Evolutionary conservation across 2,329 filamentous ascomycete species (phyloP).

Genomic region (Graphium sp.): DNA sequence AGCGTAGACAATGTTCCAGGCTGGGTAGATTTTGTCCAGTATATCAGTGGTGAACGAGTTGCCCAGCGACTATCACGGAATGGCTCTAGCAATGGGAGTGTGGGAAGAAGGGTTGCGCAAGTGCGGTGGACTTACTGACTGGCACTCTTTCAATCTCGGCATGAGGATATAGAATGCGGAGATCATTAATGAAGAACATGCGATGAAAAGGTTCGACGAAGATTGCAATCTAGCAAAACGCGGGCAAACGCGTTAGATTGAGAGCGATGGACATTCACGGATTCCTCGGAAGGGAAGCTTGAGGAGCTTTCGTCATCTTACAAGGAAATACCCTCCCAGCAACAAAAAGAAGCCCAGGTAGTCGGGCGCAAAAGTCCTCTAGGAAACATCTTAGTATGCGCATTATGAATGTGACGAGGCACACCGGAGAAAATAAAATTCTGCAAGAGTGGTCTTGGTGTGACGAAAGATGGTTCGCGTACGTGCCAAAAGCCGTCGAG

Average conservation of each 20-base stretch:
- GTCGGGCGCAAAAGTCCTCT: constrained; percentile 77
- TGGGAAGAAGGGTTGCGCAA: not conserved
- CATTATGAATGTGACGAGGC: not conserved
- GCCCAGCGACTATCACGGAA: too few relatives aligned
- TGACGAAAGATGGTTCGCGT: too few relatives aligned
- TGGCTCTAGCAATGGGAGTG: too few relatives aligned
- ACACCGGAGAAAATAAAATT: too few relatives aligned
- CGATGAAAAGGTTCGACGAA: constrained; percentile 73
- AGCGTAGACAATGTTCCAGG: constrained; percentile 66
- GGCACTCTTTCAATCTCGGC: constrained; percentile 71
- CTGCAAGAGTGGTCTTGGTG: too few relatives aligned
- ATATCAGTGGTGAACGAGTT: too few relatives aligned
- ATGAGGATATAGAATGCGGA: constrained; percentile 72
- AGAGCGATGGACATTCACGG: too few relatives aligned
- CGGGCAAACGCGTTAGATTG: too few relatives aligned
- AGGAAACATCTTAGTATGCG: constrained; percentile 8
- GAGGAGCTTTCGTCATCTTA: constrained; percentile 16
- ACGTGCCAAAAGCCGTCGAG: too few relatives aligned
- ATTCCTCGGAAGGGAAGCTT: too few relatives aligned
- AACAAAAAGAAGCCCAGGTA: constrained; percentile 65
- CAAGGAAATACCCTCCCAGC: constrained; percentile 47
- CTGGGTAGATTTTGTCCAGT: too few relatives aligned
- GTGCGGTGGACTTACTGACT: constrained; percentile 36
- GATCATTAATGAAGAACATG: constrained; percentile 81
- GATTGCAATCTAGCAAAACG: constrained; percentile 11